A percentile compares a stretch with the other conserved stretches of the same genome.
Evolutionary conservation across 805 yeast genomes (phyloP).

Genomic region (Saccharomyces mikatae): DNA sequence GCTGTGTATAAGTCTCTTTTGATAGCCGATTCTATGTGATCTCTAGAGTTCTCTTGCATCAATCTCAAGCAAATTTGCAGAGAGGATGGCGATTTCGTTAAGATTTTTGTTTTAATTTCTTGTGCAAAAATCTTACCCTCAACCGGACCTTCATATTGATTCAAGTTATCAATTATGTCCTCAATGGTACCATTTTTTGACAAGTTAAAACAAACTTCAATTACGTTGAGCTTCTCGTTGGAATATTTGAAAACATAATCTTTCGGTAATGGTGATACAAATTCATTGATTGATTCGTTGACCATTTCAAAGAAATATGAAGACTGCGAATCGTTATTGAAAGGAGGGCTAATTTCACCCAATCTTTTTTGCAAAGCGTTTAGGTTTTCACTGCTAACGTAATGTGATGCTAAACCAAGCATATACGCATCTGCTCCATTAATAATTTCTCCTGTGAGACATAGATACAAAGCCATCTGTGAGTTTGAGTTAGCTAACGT

Average conservation of each 20-base stretch:
- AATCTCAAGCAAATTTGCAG: conserved; percentile 64
- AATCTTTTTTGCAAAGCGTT: conserved; percentile 57
- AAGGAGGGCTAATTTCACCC: conserved; percentile 42
- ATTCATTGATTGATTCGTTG: conserved; percentile 71
- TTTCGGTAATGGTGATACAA: conserved; percentile 56
- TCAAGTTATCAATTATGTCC: conserved; percentile 47
- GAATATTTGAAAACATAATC: conserved; percentile 53
- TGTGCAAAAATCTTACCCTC: conserved; percentile 62
- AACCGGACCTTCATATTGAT: conserved; percentile 39
- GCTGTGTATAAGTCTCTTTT: conserved; percentile 71
- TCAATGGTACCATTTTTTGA: conserved; percentile 36
- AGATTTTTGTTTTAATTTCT: conserved; percentile 46
- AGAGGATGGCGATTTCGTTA: conserved; percentile 69
- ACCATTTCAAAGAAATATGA: conserved; percentile 38
- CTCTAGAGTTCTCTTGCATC: conserved; percentile 50
- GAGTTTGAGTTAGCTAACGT: conserved; percentile 43
- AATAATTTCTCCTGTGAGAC: conserved; percentile 76
- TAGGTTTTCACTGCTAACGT: conserved; percentile 59
- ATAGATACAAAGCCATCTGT: conserved; percentile 75
- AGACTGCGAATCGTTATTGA: conserved; percentile 4
- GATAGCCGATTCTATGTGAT: conserved; percentile 57
- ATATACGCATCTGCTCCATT: conserved; percentile 73
- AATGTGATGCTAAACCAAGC: conserved; percentile 87
- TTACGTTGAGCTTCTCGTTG: conserved; percentile 47
- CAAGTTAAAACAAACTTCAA: conserved; percentile 61